Base-by-base conservation (phyloP, 2,329 filamentous ascomycete species). In the Colletotrichum horii region DNA sequence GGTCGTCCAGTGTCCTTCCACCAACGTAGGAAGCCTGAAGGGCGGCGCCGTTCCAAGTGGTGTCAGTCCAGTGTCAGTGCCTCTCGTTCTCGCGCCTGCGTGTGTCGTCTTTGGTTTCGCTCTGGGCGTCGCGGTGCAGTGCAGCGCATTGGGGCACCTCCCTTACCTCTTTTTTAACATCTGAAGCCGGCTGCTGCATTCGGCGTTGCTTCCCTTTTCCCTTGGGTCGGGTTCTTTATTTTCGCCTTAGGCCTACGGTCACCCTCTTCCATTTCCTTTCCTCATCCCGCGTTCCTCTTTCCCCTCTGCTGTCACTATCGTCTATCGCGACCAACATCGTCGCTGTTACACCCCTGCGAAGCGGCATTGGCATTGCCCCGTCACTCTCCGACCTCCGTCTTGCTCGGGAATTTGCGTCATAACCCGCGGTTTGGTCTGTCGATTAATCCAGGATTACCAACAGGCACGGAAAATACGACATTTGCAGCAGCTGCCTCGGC, bases 81-180 rank as follows among this genome's bases (percentile, higher is more conserved):
- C n/a, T n/a, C n/a, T n/a, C n/a, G n/a, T n/a, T n/a, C n/a, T n/a
- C n/a, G n/a, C n/a, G n/a, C n/a, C n/a, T 48, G 28, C 58, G 52
- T 74, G 66, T 64, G 24, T 60, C 60, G 48, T 48, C 66, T 70
- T 58, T 15, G 58, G 66, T 71, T 71, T 58, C 71, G 70, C 65
- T 38, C 32, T 38, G 52, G 24, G 65, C 38, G 43, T 48, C 43
- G n/a, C 43, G 22, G 11, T 14, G n/a, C 19, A n/a, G 43, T 48
- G 11, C 43, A 52, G 43, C 22, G n/a, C 32, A 22, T 30, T 62
- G n/a, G 3, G 19, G 28, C 4, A 28, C 55, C 55, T 28, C 22
- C 22, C 58, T 3, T 48, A 55, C 38, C 30, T 24, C 58, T 14
- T 52, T 62, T 56, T 38, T 62, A 61, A 62, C 61, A 61, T 75